A percentile compares a stretch with the other conserved stretches of the same genome.
Conservation (phyloP, 2,329 filamentous ascomycete species). For the Microcyclosporella mali region DNA sequence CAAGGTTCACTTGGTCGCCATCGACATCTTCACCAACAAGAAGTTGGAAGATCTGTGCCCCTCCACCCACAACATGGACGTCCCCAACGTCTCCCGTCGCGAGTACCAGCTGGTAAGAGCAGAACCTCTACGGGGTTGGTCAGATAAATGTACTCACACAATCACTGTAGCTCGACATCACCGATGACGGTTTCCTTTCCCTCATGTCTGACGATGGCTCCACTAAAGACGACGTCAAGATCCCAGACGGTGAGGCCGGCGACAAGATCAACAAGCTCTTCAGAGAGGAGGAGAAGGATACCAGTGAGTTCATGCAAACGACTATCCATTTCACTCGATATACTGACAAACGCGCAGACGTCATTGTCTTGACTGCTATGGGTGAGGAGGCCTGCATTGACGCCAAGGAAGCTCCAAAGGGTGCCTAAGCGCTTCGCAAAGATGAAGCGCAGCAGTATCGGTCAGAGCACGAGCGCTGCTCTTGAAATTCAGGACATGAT, state of each 20-base stretch:
- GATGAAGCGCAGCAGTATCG: slow-evolving; percentile 13
- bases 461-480: slow-evolving; percentile 10
- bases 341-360: slow-evolving; percentile 51
- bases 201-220: slow-evolving; percentile 82
- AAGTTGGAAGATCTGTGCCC: slow-evolving; percentile 99
- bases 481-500: slow-evolving; percentile 11
- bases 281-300: slow-evolving; percentile 79
- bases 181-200: slow-evolving; percentile 89
- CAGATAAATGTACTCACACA: slow-evolving; percentile 15
- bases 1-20: slow-evolving; percentile 96
- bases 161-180: slow-evolving; percentile 70
- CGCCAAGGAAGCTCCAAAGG: slow-evolving; percentile 78
- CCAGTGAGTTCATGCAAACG: slow-evolving; percentile 59
- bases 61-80: slow-evolving; percentile 96
- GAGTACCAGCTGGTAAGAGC: slow-evolving; percentile 89
- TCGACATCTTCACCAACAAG: slow-evolving; percentile 99
- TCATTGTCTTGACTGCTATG: slow-evolving; percentile 92
- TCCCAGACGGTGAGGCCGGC: slow-evolving; percentile 84
- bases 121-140: neutral
- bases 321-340: neutral
- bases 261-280: slow-evolving; percentile 80
- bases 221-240: slow-evolving; percentile 90
- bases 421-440: slow-evolving; percentile 12
- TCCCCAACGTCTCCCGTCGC: slow-evolving; percentile 83
- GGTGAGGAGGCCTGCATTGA: slow-evolving; percentile 89